phyloP scores from a whole-genome alignment of 257 asterid genomes.

The Anisodus tanguticus region DNA sequence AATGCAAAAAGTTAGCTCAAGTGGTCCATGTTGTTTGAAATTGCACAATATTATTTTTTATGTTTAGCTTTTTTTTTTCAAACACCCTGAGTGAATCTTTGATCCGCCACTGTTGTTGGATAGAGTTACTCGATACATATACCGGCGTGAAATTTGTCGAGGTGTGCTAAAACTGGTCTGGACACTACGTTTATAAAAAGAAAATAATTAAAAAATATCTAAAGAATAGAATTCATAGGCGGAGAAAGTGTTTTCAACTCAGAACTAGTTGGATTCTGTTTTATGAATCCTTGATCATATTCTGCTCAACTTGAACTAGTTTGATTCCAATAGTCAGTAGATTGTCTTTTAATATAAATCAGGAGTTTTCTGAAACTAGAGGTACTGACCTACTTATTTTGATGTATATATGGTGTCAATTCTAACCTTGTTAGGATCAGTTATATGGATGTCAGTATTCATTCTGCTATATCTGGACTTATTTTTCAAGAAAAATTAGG shows the following conservation, averaged over 20 bases:
- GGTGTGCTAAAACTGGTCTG: too few species aligned
- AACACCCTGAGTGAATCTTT: too few species aligned
- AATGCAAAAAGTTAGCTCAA: too few species aligned
- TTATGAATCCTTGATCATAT: not conserved
- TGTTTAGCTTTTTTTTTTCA: too few species aligned
- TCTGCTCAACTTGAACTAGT: not conserved
- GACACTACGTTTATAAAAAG: too few species aligned
- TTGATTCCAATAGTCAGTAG: not conserved
- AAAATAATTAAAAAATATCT: not conserved
- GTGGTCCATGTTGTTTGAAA: too few species aligned
- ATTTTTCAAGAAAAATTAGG: not conserved
- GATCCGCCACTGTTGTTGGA: too few species aligned
- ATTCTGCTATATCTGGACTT: not conserved
- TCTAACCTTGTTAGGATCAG: not conserved
- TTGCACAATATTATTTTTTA: too few species aligned
- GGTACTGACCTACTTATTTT: not conserved
- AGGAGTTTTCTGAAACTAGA: not conserved
- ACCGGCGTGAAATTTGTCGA: too few species aligned
- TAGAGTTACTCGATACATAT: too few species aligned
- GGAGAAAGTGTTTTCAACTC: not conserved
- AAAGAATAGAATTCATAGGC: not conserved
- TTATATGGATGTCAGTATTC: not conserved
- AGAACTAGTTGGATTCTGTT: not conserved
- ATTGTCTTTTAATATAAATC: not conserved
- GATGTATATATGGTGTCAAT: not conserved